Evolutionary conservation across 2,329 filamentous ascomycete genomes (phyloP), one percentile per base, ranked within the genome.

Genomic region (Calonectria pseudoreteaudii): DNA sequence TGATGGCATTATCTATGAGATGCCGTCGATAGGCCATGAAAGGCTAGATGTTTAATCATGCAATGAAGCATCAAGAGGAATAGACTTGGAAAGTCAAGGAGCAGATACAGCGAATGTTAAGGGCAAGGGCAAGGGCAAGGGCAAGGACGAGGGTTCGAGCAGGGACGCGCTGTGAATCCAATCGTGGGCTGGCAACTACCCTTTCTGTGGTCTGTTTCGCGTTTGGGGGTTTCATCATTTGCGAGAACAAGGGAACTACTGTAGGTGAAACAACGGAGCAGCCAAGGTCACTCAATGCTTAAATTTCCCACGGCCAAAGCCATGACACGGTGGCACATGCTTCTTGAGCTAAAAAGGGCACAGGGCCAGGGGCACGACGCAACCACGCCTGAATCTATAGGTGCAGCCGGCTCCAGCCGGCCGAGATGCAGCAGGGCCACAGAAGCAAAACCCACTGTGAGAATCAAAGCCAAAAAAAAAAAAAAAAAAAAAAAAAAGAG

Each of bases 181-280:
- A 68, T 58, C 47, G 58, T 65, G 65, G 34, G 64, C 56, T 58
- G 47, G 53, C 64, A 56, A 28, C 16, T 23, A 62, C 71, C 73
- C 64, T 66, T 58, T 60, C 49, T 70, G 68, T 71, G 68, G 68
- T 68, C 70, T 71, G 77, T 80, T 79, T 79, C 75, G 75, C 70
- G 67, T 74, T 76, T 71, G 76, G 72, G 68, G 53, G 76, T 79
- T 77, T 79, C 76, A 76, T 73, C 68, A 53, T 50, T 20, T 49
- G 50, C 20, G 58, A 50, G 49, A 30, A 52, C 34, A 10, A 67
- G 70, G 70, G 78, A 71, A 30, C 72, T 38, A 78, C 71, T 77
- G 65, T 79, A 75, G 74, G 68, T 80, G 77, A 80, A 80, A 80
- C 78, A 80, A 75, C 75, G 72, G 74, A 74, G 74, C 73, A 58